phyloP scores from a whole-genome alignment of 1,284 basidiomycete species.

The Sporisorium reilianum region DNA sequence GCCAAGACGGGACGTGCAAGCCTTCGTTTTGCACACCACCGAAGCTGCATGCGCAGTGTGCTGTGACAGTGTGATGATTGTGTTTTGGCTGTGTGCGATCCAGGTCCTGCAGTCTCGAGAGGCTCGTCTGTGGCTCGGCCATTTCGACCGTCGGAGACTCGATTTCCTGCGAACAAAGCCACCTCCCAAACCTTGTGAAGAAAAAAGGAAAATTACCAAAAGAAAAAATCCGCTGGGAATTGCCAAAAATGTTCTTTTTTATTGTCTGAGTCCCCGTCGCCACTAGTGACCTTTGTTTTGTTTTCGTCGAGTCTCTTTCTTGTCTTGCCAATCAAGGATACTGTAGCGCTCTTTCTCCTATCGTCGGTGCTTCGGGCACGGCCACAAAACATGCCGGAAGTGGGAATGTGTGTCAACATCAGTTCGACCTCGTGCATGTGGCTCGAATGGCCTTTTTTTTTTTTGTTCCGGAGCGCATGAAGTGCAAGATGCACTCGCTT shows the following conservation, averaged over 20 bases:
- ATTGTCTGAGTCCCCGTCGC: neutral
- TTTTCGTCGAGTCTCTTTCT: neutral
- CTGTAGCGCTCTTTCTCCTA: neutral
- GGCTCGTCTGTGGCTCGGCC: constrained; percentile 3
- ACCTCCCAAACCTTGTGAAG: constrained; percentile 3
- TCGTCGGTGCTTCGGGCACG: neutral
- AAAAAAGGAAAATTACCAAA: neutral
- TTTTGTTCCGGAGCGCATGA: no score
- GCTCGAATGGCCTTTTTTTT: no score
- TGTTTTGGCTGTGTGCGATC: neutral
- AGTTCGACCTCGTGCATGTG: no score
- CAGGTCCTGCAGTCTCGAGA: neutral
- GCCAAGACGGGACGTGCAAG: neutral
- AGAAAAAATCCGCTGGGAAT: neutral
- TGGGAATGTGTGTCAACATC: no score
- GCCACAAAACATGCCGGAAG: no score
- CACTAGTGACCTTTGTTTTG: neutral
- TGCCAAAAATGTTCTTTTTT: neutral
- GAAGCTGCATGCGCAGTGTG: neutral
- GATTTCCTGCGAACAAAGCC: neutral
- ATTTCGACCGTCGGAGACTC: constrained; percentile 2
- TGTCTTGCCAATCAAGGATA: no score
- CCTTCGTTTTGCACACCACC: neutral
- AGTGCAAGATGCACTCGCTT: no score
- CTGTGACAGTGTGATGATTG: neutral